These are phyloP conservation scores for Aureobasidium sp. DNA, from an alignment of 2,329 filamentous ascomycete species.

Conservation along the genomic window DNA sequence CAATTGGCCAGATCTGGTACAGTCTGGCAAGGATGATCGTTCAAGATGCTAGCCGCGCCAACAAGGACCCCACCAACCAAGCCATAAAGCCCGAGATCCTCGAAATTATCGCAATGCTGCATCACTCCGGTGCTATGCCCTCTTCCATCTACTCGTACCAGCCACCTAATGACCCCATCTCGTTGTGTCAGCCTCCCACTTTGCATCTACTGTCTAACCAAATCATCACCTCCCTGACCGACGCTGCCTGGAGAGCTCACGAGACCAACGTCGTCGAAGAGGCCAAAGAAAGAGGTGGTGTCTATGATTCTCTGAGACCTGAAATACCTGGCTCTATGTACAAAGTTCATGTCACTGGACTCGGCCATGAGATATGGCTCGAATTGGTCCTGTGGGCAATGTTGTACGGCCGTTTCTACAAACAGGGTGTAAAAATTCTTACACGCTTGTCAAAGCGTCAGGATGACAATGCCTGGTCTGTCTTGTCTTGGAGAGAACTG, in stretches of 20 bases:
- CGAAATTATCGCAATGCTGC: slow-evolving; percentile 42
- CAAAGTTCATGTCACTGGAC: slow-evolving; percentile 33
- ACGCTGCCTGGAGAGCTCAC: slow-evolving; percentile 44
- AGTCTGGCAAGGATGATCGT: slow-evolving; percentile 42
- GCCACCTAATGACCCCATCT: slow-evolving; percentile 29
- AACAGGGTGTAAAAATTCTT: slow-evolving; percentile 37
- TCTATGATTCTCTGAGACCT: slow-evolving; percentile 34
- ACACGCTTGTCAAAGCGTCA: slow-evolving; percentile 22
- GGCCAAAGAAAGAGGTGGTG: slow-evolving; percentile 28
- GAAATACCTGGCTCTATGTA: slow-evolving; percentile 40
- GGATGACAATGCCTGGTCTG: slow-evolving; percentile 24
- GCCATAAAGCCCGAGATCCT: slow-evolving; percentile 38
- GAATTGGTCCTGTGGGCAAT: slow-evolving; percentile 48
- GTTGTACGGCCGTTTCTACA: slow-evolving; percentile 41
- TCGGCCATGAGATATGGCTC: slow-evolving; percentile 44
- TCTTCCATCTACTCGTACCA: slow-evolving; percentile 38
- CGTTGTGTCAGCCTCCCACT: slow-evolving; percentile 41
- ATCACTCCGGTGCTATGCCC: slow-evolving; percentile 42
- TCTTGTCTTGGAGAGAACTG: slow-evolving; percentile 38
- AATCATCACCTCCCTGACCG: slow-evolving; percentile 44
- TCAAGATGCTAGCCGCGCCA: slow-evolving; percentile 22
- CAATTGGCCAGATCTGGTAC: slow-evolving; percentile 41
- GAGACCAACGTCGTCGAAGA: slow-evolving; percentile 30
- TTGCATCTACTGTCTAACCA: slow-evolving; percentile 42
- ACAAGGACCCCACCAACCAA: slow-evolving; percentile 18